A percentile compares a stretch with the other conserved stretches of the same genome.
These are phyloP conservation scores for Colletotrichum sp. DNA, from an alignment of 2,329 filamentous ascomycete genomes.

Conservation along the genomic window DNA sequence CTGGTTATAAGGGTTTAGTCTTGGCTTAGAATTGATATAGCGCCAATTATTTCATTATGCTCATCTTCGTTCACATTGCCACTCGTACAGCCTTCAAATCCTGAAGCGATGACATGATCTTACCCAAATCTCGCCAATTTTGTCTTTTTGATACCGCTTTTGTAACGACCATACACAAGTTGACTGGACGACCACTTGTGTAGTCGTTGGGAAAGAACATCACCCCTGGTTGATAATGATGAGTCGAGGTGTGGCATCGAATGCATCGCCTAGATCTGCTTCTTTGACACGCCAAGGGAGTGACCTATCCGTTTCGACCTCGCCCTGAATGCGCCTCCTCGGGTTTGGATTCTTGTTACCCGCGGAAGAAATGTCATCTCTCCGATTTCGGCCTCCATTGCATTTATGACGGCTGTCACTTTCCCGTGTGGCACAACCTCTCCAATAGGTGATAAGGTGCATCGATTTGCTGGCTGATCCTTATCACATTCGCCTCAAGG, in stretches of 20 bases:
- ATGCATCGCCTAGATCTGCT: background rate
- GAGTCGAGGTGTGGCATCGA: background rate
- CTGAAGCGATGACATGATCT: background rate
- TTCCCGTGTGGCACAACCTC: background rate
- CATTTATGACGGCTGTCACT: background rate
- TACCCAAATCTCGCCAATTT: background rate
- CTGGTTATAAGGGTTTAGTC: slow-evolving; percentile 26
- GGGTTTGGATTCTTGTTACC: background rate
- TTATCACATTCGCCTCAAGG: background rate
- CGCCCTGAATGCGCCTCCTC: background rate
- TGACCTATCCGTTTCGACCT: background rate
- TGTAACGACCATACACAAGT: background rate
- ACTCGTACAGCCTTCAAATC: background rate
- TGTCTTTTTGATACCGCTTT: background rate
- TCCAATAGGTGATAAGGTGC: background rate
- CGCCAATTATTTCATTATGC: background rate
- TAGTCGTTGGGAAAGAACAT: background rate
- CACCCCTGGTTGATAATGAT: background rate
- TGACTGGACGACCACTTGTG: background rate
- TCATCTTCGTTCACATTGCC: background rate
- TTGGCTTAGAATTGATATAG: background rate
- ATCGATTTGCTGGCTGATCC: background rate
- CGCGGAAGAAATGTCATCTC: background rate
- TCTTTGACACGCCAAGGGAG: background rate
- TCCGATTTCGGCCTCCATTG: background rate